phyloP scores from a whole-genome alignment of 805 yeast genomes.

The Teunomyces panamensis region DNA sequence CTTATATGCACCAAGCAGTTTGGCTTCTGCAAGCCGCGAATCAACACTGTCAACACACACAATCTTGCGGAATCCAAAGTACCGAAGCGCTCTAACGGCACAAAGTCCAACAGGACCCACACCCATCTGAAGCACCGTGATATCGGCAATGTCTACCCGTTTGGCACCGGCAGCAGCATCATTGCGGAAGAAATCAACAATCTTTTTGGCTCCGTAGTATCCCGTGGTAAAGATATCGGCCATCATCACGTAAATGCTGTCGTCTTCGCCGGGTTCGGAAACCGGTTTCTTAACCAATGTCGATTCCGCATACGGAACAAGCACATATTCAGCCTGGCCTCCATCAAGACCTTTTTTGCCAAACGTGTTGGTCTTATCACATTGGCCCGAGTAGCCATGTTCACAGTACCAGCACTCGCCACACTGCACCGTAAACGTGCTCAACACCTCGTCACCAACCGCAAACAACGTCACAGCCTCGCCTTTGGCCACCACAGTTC shows the following conservation, averaged over 20 bases:
- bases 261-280: constrained; percentile 27
- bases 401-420: constrained; percentile 59
- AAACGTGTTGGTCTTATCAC: constrained; percentile 53
- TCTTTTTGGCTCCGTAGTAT: constrained; percentile 54
- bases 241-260: constrained; percentile 51
- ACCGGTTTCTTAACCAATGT: constrained; percentile 46
- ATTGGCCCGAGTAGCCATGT: constrained; percentile 53
- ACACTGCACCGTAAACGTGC: constrained; percentile 54
- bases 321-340: constrained; percentile 60
- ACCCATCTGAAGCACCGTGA: constrained; percentile 51
- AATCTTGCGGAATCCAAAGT: constrained; percentile 42
- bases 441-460: constrained; percentile 46
- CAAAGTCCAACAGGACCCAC: constrained; percentile 63
- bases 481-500: constrained; percentile 42
- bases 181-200: constrained; percentile 38
- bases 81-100: constrained; percentile 44
- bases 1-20: constrained; percentile 48
- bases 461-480: constrained; percentile 26
- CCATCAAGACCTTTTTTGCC: constrained; percentile 59
- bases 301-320: constrained; percentile 56
- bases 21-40: constrained; percentile 44
- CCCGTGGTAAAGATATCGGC: constrained; percentile 68
- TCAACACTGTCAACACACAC: constrained; percentile 51
- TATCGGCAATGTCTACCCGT: constrained; percentile 15
- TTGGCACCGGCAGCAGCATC: constrained; percentile 21